Evolutionary conservation across 2,329 filamentous ascomycete genomes (phyloP).

Genomic region (Endocalyx cinctus): DNA sequence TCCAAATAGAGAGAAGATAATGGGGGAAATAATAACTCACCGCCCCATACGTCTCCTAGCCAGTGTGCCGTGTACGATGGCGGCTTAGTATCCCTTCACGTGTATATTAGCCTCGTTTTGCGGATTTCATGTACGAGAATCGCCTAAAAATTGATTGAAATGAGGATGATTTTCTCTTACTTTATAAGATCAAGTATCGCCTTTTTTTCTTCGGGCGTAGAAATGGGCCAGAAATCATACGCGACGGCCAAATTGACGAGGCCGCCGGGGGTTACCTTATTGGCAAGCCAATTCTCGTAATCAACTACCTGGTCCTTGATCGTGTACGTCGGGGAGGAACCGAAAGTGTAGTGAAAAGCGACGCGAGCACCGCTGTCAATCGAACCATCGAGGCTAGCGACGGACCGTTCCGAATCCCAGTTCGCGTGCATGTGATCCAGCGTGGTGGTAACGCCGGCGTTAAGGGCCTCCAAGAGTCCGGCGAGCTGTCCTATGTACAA

Average conservation of each 20-base stretch:
- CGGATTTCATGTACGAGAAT: no score
- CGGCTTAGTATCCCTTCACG: constrained; percentile 6
- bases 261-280: constrained; percentile 18
- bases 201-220: constrained; percentile 21
- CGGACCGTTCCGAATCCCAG: constrained; percentile 36
- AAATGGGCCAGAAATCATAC: constrained; percentile 34
- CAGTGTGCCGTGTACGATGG: constrained; percentile 43
- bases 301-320: constrained; percentile 33
- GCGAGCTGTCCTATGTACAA: constrained; percentile 42
- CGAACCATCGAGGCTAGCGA: constrained; percentile 41
- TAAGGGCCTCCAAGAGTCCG: constrained; percentile 45
- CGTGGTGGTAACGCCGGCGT: constrained; percentile 47
- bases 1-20: constrained; percentile 5
- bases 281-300: constrained; percentile 32
- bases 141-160: no score
- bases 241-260: constrained; percentile 35
- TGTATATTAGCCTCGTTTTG: no score
- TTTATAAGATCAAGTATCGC: constrained; percentile 29
- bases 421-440: constrained; percentile 50
- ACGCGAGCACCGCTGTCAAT: constrained; percentile 45
- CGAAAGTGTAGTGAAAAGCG: constrained; percentile 41
- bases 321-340: constrained; percentile 29
- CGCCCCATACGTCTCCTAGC: constrained; percentile 34
- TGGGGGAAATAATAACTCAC: constrained; percentile 19
- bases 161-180: constrained; percentile 19